Evolutionary conservation across 2,329 filamentous ascomycete genomes (phyloP).

Genomic region (Venturia carpophila): DNA sequence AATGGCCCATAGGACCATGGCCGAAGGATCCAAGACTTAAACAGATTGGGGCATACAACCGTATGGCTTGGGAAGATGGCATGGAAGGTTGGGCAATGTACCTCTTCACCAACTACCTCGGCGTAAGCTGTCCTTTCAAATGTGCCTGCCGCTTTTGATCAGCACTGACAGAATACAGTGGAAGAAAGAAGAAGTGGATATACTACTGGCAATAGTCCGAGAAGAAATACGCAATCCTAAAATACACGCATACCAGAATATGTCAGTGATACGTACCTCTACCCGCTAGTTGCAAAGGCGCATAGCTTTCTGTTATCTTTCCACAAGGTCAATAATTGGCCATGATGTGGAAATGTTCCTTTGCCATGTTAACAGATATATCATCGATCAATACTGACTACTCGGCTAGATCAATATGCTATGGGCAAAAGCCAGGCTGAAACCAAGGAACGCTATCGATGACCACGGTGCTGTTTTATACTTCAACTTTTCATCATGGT

Average conservation of each 20-base stretch:
- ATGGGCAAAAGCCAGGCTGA: neutral
- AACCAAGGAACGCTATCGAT: neutral
- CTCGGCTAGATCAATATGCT: neutral
- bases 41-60: constrained; percentile 20
- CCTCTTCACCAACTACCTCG: constrained; percentile 18
- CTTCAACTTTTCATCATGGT: neutral
- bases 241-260: constrained; percentile 17
- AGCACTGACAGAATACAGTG: constrained; percentile 8
- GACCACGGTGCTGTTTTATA: neutral
- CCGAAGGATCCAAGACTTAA: constrained; percentile 18
- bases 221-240: constrained; percentile 15
- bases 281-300: neutral
- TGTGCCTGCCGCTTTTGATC: neutral
- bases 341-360: no score
- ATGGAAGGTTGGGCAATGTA: constrained; percentile 21
- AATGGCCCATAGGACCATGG: constrained; percentile 51
- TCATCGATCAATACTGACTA: neutral
- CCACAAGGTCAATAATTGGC: neutral
- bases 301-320: neutral
- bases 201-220: constrained; percentile 14
- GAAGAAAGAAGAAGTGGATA: constrained; percentile 18
- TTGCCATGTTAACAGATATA: neutral
- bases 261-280: constrained; percentile 13
- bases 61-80: constrained; percentile 19
- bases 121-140: neutral